These are phyloP conservation scores for Cordyceps cicadae DNA, from an alignment of 2,329 filamentous ascomycete genomes.

Conservation along the genomic window DNA sequence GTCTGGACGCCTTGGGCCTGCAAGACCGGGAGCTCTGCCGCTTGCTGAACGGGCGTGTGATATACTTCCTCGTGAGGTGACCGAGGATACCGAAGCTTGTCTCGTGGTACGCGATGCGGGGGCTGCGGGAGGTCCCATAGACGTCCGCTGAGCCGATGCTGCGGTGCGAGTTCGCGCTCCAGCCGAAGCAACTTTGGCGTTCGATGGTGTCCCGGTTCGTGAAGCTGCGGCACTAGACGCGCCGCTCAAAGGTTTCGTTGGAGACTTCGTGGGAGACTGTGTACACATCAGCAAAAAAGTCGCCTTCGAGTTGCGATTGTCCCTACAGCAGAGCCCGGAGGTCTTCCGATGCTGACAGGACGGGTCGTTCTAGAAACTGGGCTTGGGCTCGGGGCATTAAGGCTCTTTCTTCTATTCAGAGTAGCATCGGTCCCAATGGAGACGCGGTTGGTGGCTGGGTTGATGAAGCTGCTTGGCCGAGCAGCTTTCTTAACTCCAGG, in stretches of 20 bases:
- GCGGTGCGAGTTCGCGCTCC: slow-evolving; percentile 47
- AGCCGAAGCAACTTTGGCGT: slow-evolving; percentile 37
- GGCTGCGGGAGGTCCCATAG: slow-evolving; percentile 58
- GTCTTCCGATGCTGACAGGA: slow-evolving; percentile 48
- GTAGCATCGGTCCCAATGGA: slow-evolving; percentile 43
- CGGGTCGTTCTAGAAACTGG: slow-evolving; percentile 52
- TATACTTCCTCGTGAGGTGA: slow-evolving; percentile 24
- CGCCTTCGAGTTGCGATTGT: neutral
- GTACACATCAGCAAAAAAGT: slow-evolving; percentile 2
- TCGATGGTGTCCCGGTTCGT: slow-evolving; percentile 57
- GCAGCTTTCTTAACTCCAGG: slow-evolving; percentile 32
- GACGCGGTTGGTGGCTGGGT: slow-evolving; percentile 29
- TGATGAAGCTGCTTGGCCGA: slow-evolving; percentile 46
- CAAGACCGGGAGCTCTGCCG: slow-evolving; percentile 30
- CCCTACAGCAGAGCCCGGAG: slow-evolving; percentile 19
- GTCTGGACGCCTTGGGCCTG: slow-evolving; percentile 32
- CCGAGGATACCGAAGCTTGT: slow-evolving; percentile 37
- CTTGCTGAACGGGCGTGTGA: slow-evolving; percentile 30
- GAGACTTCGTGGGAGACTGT: slow-evolving; percentile 70
- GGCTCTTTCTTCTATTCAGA: slow-evolving; percentile 55
- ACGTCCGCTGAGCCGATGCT: slow-evolving; percentile 46
- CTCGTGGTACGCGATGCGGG: slow-evolving; percentile 36
- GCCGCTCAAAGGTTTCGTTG: slow-evolving; percentile 60
- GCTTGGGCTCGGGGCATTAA: slow-evolving; percentile 65
- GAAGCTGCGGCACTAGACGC: slow-evolving; percentile 52